Conservation (phyloP, 805 yeast genomes). For the Jamesozyma lodderae region DNA sequence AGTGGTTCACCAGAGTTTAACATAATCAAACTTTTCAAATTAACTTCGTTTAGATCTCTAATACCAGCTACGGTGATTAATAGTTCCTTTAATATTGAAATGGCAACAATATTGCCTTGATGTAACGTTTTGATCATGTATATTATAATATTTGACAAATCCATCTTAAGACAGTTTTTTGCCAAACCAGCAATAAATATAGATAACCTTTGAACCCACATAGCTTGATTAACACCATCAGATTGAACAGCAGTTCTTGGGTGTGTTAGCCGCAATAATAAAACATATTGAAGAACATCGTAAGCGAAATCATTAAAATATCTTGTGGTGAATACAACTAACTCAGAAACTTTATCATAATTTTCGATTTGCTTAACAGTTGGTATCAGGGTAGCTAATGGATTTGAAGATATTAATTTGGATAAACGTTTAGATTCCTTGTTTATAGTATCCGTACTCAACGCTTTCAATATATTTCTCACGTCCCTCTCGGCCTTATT, state of each 20-base stretch:
- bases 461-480: constrained; percentile 64
- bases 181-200: constrained; percentile 68
- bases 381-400: constrained; percentile 64
- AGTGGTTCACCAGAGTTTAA: constrained; percentile 58
- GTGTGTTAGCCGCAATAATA: constrained; percentile 59
- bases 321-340: constrained; percentile 70
- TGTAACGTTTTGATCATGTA: constrained; percentile 58
- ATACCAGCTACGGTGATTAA: constrained; percentile 72
- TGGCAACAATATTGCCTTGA: constrained; percentile 46
- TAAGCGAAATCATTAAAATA: constrained; percentile 71
- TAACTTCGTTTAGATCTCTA: constrained; percentile 56
- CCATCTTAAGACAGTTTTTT: constrained; percentile 45
- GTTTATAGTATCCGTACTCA: constrained; percentile 69
- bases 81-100: constrained; percentile 59
- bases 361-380: constrained; percentile 79
- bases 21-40: constrained; percentile 53
- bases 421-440: constrained; percentile 68
- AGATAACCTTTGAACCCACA: constrained; percentile 81
- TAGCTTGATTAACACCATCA: constrained; percentile 72
- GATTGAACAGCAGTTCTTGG: constrained; percentile 60
- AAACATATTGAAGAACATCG: constrained; percentile 72
- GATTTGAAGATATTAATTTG: constrained; percentile 63
- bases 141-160: constrained; percentile 50
- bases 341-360: constrained; percentile 73
- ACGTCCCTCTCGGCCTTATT: constrained; percentile 70